Conservation (phyloP, 148 eudicot species). For the Cornus kousa region DNA sequence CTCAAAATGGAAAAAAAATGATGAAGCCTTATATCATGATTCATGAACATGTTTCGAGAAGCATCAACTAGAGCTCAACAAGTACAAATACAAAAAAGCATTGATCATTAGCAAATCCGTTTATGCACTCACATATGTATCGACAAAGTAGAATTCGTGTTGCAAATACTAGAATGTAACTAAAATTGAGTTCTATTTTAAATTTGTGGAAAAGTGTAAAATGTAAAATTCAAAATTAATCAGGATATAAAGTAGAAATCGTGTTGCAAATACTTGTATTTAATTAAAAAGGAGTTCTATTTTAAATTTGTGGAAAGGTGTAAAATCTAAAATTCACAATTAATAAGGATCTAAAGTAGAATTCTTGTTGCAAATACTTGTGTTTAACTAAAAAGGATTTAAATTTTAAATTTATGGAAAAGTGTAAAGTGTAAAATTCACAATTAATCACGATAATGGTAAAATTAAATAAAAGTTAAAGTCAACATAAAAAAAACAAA, state of each 20-base stretch:
- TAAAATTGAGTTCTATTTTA: too few species aligned
- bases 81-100: neutral
- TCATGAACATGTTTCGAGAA: neutral
- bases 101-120: neutral
- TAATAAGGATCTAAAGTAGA: neutral
- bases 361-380: neutral
- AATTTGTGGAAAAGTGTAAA: neutral
- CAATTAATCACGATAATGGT: too few species aligned
- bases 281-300: too few species aligned
- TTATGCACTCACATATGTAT: neutral
- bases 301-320: neutral
- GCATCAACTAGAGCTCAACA: neutral
- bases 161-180: too few species aligned
- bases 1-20: too few species aligned
- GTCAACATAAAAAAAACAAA: too few species aligned
- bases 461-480: too few species aligned
- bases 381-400: too few species aligned
- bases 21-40: too few species aligned
- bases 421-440: neutral
- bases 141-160: too few species aligned
- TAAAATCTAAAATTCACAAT: neutral
- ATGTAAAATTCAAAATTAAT: neutral
- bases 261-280: neutral
- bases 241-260: neutral
- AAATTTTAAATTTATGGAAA: too few species aligned